Percentiles rank a stretch among this genome's conserved stretches.
phyloP scores from a whole-genome alignment of 805 yeast species.

The Monosporozyma siamensis region DNA sequence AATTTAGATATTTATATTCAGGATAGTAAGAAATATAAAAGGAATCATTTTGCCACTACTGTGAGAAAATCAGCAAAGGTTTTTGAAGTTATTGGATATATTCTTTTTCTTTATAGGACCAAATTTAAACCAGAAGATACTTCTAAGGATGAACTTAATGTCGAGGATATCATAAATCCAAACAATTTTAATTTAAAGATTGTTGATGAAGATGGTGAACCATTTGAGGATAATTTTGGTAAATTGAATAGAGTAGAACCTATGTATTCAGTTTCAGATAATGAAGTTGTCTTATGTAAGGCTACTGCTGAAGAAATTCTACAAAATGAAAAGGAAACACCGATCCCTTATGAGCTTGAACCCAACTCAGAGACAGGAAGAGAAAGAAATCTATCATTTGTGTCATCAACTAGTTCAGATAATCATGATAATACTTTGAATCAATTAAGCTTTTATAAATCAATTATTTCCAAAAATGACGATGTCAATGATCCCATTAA shows the following conservation, averaged over 20 bases:
- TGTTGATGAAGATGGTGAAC: conserved; percentile 90
- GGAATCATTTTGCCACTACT: conserved; percentile 16
- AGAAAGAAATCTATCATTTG: neutral
- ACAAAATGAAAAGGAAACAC: conserved; percentile 44
- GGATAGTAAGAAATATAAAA: conserved; percentile 18
- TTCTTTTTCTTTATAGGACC: conserved; percentile 20
- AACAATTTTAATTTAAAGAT: conserved; percentile 43
- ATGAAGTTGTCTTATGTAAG: conserved; percentile 68
- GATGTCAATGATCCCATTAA: conserved; percentile 12
- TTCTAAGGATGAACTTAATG: conserved; percentile 13
- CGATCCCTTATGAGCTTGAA: conserved; percentile 36
- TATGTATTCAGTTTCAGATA: conserved; percentile 65
- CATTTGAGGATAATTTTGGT: conserved; percentile 85
- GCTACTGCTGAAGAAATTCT: conserved; percentile 41
- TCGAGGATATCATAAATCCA: conserved; percentile 18
- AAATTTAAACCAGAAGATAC: conserved; percentile 15
- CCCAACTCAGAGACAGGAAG: conserved; percentile 9
- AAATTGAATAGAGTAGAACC: conserved; percentile 61
- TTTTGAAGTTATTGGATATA: conserved; percentile 28
- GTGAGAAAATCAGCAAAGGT: conserved; percentile 26
- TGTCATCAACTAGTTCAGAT: conserved; percentile 2
- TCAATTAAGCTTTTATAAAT: conserved; percentile 32
- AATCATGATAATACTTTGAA: conserved; percentile 11
- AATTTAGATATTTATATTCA: conserved; percentile 23
- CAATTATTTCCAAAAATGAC: conserved; percentile 26